Base-by-base conservation (phyloP, 2,329 filamentous ascomycete genomes). In the Cladophialophora exuberans region DNA sequence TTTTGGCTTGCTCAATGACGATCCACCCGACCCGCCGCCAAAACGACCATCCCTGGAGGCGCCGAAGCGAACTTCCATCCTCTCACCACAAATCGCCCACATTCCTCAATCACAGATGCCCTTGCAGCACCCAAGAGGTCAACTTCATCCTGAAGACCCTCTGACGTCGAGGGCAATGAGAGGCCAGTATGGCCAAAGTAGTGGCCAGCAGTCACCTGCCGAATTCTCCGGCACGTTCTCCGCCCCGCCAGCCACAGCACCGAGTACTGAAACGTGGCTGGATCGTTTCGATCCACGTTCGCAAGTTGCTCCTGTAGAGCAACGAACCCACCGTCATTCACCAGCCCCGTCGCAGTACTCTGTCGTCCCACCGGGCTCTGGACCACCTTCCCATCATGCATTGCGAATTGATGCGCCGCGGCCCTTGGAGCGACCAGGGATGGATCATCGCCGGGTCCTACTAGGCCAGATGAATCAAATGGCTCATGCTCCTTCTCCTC, bases 1-100 rank as follows among this genome's bases (percentile, higher is more conserved):
- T 41, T 75, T 77, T 69, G 75, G 68, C 54, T 73, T 79, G 35
- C 64, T 79, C 28, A 79, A 79, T 56, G 74, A 76, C 45, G 76
- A 78, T 52, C 71, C 75, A 0, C 72, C 75, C 33, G 76, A 78
- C 44, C 76, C 74, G 28, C 76, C 72, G 26, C 69, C 71, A 28
- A 78, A 78, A 57, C 69, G 73, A 7, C 72, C 75, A 48, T 72
- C 73, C n/a, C 68, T 70, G 54, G 75, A 77, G 17, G 65, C 45
- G 13, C 43, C 48, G 1, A 62, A 56, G 35, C 52, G 61, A 48
- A 26, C 52, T 22, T 59, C 59, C 66, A 54, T 60, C 57, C 51
- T 52, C 25, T 60, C 60, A 44, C 57, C 59, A 20, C 55, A 59
- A 35, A 47, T 54, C 25, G 36, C 42, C 9, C 46, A 46, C 20